Evolutionary conservation across 139 green algal species (phyloP).

Genomic region (Chlorella sorokiniana): DNA sequence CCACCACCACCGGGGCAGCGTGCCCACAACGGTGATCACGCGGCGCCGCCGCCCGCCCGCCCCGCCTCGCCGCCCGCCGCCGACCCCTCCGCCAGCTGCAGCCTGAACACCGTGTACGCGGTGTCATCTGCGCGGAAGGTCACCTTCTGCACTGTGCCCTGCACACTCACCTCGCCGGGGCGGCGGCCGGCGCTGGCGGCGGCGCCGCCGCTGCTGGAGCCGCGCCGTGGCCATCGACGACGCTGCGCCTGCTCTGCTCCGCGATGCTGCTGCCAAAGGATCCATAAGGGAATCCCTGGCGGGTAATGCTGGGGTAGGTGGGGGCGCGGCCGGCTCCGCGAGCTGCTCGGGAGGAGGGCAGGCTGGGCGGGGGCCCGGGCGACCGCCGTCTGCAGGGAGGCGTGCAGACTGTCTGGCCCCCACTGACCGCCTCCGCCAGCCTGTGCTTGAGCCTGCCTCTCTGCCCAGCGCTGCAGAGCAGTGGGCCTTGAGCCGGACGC

Average conservation of each 20-base stretch:
- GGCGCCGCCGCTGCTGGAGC: not conserved
- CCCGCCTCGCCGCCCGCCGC: not conserved
- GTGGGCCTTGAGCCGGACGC: not conserved
- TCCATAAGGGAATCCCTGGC: no score
- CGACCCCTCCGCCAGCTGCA: constrained; percentile 20
- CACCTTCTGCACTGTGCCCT: constrained; percentile 46
- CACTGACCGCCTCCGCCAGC: no score
- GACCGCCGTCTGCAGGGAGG: no score
- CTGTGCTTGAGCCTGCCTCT: constrained; percentile 1
- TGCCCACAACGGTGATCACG: constrained; percentile 47
- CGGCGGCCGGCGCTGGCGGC: not conserved
- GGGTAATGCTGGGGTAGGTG: no score
- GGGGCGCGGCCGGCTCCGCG: no score
- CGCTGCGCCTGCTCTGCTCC: no score
- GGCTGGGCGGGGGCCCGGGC: no score
- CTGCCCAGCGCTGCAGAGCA: no score
- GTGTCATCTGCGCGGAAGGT: constrained; percentile 39
- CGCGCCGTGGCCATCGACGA: no score
- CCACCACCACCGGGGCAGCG: constrained; percentile 37
- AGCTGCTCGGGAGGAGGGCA: no score
- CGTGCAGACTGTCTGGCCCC: no score
- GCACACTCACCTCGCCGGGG: not conserved
- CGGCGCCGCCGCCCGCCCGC: not conserved
- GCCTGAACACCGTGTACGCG: constrained; percentile 51
- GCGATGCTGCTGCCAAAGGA: no score